phyloP scores from a whole-genome alignment of 1,284 basidiomycete genomes.

The Xanthoconium separans region DNA sequence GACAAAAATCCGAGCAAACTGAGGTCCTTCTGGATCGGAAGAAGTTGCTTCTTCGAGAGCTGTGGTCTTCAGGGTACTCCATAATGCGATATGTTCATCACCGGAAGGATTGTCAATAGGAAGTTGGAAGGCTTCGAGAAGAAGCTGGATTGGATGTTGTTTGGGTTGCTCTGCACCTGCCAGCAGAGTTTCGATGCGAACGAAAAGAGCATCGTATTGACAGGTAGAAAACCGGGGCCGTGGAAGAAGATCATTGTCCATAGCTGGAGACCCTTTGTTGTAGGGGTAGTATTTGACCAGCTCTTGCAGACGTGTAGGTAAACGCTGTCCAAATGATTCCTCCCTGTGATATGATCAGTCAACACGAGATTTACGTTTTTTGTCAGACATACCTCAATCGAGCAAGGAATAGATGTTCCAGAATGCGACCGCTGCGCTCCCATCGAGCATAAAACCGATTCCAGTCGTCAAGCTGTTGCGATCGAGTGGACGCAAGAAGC shows the following conservation, averaged over 20 bases:
- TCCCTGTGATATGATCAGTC: conserved; percentile 44
- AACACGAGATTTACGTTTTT: not conserved
- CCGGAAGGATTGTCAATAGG: conserved; percentile 36
- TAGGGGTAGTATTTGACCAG: conserved; percentile 70
- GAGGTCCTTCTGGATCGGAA: conserved; percentile 26
- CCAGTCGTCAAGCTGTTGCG: conserved; percentile 48
- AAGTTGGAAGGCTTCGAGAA: conserved; percentile 57
- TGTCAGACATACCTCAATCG: conserved; percentile 54
- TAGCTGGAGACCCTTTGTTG: conserved; percentile 35
- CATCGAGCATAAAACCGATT: conserved; percentile 63
- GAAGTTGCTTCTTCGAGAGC: conserved; percentile 25
- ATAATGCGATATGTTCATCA: conserved; percentile 43
- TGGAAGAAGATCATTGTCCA: conserved; percentile 48
- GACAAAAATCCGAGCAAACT: conserved; percentile 50
- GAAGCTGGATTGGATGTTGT: conserved; percentile 54
- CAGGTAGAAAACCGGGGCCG: conserved; percentile 65
- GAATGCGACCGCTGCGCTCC: conserved; percentile 64
- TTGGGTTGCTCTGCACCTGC: conserved; percentile 39
- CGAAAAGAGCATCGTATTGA: conserved; percentile 57
- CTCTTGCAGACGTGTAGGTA: conserved; percentile 70
- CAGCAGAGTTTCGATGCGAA: conserved; percentile 58
- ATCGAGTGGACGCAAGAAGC: conserved; percentile 52
- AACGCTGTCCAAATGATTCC: conserved; percentile 49
- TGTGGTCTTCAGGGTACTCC: conserved; percentile 51
- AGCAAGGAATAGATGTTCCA: conserved; percentile 73